Percentiles rank a stretch among this genome's conserved stretches.
phyloP scores from a whole-genome alignment of 2,329 filamentous ascomycete genomes.

The Colletotrichum chrysophilum region DNA sequence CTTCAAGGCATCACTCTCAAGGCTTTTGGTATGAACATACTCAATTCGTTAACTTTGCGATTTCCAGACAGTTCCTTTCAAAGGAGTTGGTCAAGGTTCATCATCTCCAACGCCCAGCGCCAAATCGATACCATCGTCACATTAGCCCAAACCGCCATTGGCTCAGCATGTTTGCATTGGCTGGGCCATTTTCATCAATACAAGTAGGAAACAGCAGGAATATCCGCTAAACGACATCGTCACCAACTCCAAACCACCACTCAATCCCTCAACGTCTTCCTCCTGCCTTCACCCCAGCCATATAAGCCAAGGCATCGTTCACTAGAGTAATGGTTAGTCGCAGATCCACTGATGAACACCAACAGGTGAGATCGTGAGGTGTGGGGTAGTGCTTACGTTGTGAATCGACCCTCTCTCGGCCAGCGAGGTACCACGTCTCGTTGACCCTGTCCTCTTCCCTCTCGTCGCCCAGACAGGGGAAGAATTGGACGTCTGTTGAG shows the following conservation, averaged over 20 bases:
- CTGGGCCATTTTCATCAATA: background rate
- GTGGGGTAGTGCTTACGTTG: slow-evolving; percentile 4
- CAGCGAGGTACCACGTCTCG: slow-evolving; percentile 17
- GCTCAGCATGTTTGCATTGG: background rate
- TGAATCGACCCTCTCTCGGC: background rate
- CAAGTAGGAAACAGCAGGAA: background rate
- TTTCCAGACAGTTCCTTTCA: background rate
- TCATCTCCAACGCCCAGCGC: background rate
- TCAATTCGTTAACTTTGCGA: background rate
- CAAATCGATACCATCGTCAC: background rate
- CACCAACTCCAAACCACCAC: background rate
- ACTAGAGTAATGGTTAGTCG: slow-evolving; percentile 10
- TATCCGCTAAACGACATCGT: background rate
- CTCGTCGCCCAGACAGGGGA: slow-evolving; percentile 14
- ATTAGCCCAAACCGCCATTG: background rate
- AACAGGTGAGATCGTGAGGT: background rate
- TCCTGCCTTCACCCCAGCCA: background rate
- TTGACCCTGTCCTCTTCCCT: slow-evolving; percentile 14
- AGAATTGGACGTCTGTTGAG: slow-evolving; percentile 20
- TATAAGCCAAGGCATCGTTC: slow-evolving; percentile 18
- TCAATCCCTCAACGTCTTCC: background rate
- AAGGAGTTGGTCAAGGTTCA: background rate
- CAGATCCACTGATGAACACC: background rate
- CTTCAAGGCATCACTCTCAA: background rate
- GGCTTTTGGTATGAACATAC: background rate